These are phyloP conservation scores for Geotrichum carabidarum DNA, from an alignment of 1,139 yeast species.

Conservation along the genomic window DNA sequence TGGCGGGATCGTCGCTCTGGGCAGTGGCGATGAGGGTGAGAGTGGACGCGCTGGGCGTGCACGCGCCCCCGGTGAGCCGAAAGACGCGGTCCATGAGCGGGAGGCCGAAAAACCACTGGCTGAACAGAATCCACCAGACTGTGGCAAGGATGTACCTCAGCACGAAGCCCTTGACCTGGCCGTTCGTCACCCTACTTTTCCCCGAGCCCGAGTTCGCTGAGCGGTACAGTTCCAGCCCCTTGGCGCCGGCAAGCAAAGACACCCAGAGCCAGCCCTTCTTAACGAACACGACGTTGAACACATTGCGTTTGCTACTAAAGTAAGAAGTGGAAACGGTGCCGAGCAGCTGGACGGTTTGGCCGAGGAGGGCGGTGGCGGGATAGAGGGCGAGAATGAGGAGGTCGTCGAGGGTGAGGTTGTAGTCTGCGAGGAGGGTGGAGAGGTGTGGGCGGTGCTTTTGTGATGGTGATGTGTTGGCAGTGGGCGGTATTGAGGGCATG, in stretches of 20 bases:
- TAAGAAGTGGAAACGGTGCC: slow-evolving; percentile 28
- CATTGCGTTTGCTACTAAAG: slow-evolving; percentile 57
- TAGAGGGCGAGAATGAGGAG: slow-evolving; percentile 26
- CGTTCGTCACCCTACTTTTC: neutral
- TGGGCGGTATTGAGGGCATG: neutral
- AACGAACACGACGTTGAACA: slow-evolving; percentile 69
- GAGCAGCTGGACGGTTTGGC: slow-evolving; percentile 29
- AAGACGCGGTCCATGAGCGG: slow-evolving; percentile 90
- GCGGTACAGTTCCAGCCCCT: slow-evolving; percentile 3
- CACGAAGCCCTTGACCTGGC: slow-evolving; percentile 18
- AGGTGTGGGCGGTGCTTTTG: neutral
- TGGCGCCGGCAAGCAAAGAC: slow-evolving; percentile 40
- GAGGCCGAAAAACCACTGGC: slow-evolving; percentile 83
- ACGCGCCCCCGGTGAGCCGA: slow-evolving; percentile 74
- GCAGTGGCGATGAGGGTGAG: neutral
- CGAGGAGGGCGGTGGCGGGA: slow-evolving; percentile 32
- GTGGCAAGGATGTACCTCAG: slow-evolving; percentile 50
- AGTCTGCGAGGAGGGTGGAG: neutral
- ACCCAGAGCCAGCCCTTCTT: slow-evolving; percentile 94
- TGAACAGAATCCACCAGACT: slow-evolving; percentile 72
- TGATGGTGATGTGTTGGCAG: neutral
- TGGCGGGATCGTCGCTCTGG: slow-evolving; percentile 6
- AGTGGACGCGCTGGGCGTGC: slow-evolving; percentile 37
- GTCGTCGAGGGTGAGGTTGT: slow-evolving; percentile 2
- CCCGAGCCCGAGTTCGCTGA: neutral